Evolutionary conservation across 345 rosid genomes (phyloP).

Genomic region (Pistacia integerrima): DNA sequence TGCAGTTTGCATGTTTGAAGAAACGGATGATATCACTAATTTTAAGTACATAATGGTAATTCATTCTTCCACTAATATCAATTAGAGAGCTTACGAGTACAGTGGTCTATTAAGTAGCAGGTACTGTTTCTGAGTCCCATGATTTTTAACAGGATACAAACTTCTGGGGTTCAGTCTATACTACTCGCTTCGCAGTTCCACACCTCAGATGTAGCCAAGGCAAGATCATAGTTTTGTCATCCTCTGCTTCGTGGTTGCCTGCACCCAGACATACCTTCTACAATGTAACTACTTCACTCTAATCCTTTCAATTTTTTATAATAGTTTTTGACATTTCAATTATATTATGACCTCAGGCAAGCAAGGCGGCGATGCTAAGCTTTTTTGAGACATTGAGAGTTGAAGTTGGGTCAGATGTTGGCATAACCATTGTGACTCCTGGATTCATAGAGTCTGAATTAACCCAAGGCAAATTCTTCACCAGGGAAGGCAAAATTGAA

Average conservation of each 20-base stretch:
- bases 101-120: background rate
- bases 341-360: slow-evolving; percentile 41
- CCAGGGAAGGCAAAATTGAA: slow-evolving; percentile 37
- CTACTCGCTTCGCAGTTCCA: slow-evolving; percentile 55
- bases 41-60: slow-evolving; percentile 42
- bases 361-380: slow-evolving; percentile 56
- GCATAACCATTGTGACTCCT: slow-evolving; percentile 59
- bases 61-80: too few relatives aligned
- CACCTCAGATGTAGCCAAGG: slow-evolving; percentile 55
- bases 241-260: slow-evolving; percentile 45
- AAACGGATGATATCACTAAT: slow-evolving; percentile 32
- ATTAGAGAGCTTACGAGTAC: too few relatives aligned
- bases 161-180: slow-evolving; percentile 71
- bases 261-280: slow-evolving; percentile 55
- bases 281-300: slow-evolving; percentile 32
- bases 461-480: slow-evolving; percentile 42
- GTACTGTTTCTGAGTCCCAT: background rate
- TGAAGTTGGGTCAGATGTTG: slow-evolving; percentile 49
- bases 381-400: slow-evolving; percentile 66
- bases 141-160: slow-evolving; percentile 45
- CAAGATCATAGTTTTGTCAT: slow-evolving; percentile 56
- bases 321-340: background rate
- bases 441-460: slow-evolving; percentile 58
- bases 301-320: background rate
- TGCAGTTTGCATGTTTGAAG: slow-evolving; percentile 44